phyloP scores from a whole-genome alignment of 1,284 basidiomycete species.

The Farysia itapuensis region DNA sequence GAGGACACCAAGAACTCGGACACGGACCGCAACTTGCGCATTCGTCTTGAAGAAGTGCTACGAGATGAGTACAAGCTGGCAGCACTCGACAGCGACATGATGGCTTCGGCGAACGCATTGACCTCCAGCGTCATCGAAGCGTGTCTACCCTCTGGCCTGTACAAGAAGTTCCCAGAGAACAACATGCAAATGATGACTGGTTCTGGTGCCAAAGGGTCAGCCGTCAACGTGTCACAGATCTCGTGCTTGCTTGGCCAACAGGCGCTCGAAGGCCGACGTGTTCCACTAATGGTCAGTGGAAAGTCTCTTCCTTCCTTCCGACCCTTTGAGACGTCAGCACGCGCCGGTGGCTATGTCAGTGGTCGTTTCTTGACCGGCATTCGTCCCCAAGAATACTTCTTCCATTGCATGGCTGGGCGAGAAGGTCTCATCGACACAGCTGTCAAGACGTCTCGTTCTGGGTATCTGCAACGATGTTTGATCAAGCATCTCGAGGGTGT shows the following conservation, averaged over 20 bases:
- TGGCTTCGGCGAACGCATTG: constrained; percentile 67
- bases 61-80: constrained; percentile 97
- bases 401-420: constrained; percentile 99
- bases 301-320: constrained; percentile 98
- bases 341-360: constrained; percentile 99
- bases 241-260: constrained; percentile 96
- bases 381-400: constrained; percentile 98
- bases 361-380: constrained; percentile 98
- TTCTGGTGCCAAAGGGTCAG: constrained; percentile 96
- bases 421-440: constrained; percentile 99
- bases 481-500: constrained; percentile 98
- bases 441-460: constrained; percentile 97
- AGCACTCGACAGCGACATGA: constrained; percentile 87
- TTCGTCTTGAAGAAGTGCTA: constrained; percentile 81
- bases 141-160: constrained; percentile 84
- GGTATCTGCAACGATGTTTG: constrained; percentile 95
- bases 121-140: constrained; percentile 73
- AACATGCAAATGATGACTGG: constrained; percentile 99
- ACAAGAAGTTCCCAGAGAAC: constrained; percentile 80
- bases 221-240: constrained; percentile 96
- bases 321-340: constrained; percentile 92
- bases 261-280: constrained; percentile 95
- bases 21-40: constrained; percentile 64
- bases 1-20: constrained; percentile 50
- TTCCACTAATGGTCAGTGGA: constrained; percentile 97